Percentiles rank a stretch among this genome's conserved stretches.
Conservation (phyloP, 768 basidiomycete genomes). For the Lactarius pseudohatsudake region DNA sequence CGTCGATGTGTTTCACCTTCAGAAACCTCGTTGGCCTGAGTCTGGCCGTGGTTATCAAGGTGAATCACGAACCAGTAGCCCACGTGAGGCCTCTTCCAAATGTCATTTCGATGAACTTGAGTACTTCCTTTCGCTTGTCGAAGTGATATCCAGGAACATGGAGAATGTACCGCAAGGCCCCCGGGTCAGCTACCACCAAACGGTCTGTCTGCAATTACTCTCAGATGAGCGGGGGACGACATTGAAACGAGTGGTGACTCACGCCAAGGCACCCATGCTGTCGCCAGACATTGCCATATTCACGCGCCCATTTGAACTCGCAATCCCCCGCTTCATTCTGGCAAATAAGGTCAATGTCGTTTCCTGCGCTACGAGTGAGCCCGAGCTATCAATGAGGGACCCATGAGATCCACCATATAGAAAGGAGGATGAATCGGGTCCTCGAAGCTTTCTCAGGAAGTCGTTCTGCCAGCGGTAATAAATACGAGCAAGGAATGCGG, state of each 20-base stretch:
- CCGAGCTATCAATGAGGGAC: too few species aligned
- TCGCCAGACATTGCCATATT: conserved; percentile 31
- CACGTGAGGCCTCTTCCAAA: conserved; percentile 29
- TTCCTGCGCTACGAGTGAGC: too few species aligned
- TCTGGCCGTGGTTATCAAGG: not conserved
- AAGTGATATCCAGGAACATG: conserved; percentile 35
- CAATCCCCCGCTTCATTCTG: conserved; percentile 26
- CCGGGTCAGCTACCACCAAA: conserved; percentile 3
- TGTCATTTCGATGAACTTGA: conserved; percentile 24
- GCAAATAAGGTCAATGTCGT: too few species aligned
- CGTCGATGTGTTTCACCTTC: conserved; percentile 31
- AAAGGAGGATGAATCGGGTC: not conserved
- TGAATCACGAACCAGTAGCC: conserved; percentile 24
- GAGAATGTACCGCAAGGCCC: conserved; percentile 34
- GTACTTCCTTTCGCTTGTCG: conserved; percentile 9
- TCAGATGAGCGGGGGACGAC: not conserved
- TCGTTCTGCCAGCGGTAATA: not conserved
- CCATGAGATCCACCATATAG: too few species aligned
- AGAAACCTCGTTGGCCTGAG: not conserved
- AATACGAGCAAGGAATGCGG: not conserved
- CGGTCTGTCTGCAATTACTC: conserved; percentile 16
- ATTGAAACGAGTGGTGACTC: conserved; percentile 4
- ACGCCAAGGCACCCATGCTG: conserved; percentile 31
- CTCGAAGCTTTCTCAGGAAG: not conserved
- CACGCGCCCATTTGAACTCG: conserved; percentile 24